phyloP scores from a whole-genome alignment of 257 asterid genomes.

The Solanum appendiculatum region DNA sequence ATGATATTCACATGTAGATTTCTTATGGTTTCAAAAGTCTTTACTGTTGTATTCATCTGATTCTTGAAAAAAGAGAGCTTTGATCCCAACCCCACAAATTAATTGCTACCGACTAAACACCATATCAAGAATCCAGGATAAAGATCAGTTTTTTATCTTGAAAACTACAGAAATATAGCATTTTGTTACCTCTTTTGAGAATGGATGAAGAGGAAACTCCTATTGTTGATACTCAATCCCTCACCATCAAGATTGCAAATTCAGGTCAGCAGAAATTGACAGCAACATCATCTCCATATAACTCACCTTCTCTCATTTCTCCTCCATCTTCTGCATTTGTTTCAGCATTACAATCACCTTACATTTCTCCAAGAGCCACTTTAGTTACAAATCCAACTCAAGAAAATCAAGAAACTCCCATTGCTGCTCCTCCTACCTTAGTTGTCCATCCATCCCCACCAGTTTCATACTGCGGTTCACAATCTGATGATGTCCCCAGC shows the following conservation, averaged over 20 bases:
- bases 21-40: conserved; percentile 19
- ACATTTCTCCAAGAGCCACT: conserved; percentile 75
- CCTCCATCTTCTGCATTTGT: conserved; percentile 93
- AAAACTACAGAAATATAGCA: conserved; percentile 10
- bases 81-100: conserved; percentile 23
- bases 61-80: conserved; percentile 14
- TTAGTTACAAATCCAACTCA: conserved; percentile 7
- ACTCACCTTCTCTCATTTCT: conserved; percentile 57
- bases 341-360: conserved; percentile 84
- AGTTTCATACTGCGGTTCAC: conserved; percentile 58
- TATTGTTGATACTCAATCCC: conserved; percentile 33
- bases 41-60: conserved; percentile 59
- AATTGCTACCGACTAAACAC: conserved; percentile 16
- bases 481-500: conserved; percentile 77
- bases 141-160: conserved; percentile 3
- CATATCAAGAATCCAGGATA: conserved; percentile 21
- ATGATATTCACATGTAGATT: conserved; percentile 49
- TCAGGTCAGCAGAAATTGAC: conserved; percentile 20
- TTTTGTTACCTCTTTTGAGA: conserved; percentile 4
- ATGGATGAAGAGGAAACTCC: conserved; percentile 37
- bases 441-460: conserved; percentile 56
- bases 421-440: conserved; percentile 12
- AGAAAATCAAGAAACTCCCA: background rate
- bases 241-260: conserved; percentile 43
- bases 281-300: conserved; percentile 47